phyloP scores from a whole-genome alignment of 2,329 filamentous ascomycete genomes.

The Chaetomium globosum region DNA sequence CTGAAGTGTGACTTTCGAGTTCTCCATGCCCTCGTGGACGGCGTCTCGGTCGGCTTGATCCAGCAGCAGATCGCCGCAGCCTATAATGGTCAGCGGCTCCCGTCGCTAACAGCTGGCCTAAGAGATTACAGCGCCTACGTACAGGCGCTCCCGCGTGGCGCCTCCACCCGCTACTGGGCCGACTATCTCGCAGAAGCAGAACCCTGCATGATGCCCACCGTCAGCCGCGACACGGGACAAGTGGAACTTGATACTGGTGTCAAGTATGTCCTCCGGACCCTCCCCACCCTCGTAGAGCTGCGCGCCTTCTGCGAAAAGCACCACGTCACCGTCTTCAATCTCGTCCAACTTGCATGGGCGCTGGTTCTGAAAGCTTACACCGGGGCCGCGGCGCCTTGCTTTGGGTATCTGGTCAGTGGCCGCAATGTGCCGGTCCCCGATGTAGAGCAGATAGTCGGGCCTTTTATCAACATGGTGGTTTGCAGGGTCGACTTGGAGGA shows the following conservation, averaged over 20 bases:
- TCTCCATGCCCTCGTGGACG: slow-evolving; percentile 9
- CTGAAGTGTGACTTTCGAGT: neutral
- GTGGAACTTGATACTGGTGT: slow-evolving; percentile 7
- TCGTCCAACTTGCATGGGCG: slow-evolving; percentile 7
- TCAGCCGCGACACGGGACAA: slow-evolving; percentile 7
- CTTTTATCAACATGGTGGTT: slow-evolving; percentile 8
- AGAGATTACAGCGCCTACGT: slow-evolving; percentile 5
- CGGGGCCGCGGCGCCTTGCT: slow-evolving; percentile 5
- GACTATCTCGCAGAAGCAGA: slow-evolving; percentile 6
- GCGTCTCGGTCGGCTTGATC: slow-evolving; percentile 5
- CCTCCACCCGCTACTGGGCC: slow-evolving; percentile 6
- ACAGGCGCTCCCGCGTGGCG: slow-evolving; percentile 2
- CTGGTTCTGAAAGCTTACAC: slow-evolving; percentile 8
- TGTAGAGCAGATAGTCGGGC: slow-evolving; percentile 5
- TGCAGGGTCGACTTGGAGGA: slow-evolving; percentile 3
- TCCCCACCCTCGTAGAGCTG: slow-evolving; percentile 7
- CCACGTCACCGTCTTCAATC: slow-evolving; percentile 7
- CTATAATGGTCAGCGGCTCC: slow-evolving; percentile 1
- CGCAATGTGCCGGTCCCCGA: slow-evolving; percentile 7
- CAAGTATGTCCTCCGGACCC: slow-evolving; percentile 3
- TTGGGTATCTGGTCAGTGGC: slow-evolving; percentile 7
- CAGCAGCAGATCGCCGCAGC: slow-evolving; percentile 9
- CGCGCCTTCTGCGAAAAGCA: slow-evolving; percentile 9
- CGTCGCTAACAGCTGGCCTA: slow-evolving; percentile 4
- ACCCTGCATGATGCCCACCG: slow-evolving; percentile 1